A percentile compares a stretch with the other conserved stretches of the same genome.
Evolutionary conservation across 352 stramenopile genomes (phyloP).

Genomic region (Phytophthora pini): DNA sequence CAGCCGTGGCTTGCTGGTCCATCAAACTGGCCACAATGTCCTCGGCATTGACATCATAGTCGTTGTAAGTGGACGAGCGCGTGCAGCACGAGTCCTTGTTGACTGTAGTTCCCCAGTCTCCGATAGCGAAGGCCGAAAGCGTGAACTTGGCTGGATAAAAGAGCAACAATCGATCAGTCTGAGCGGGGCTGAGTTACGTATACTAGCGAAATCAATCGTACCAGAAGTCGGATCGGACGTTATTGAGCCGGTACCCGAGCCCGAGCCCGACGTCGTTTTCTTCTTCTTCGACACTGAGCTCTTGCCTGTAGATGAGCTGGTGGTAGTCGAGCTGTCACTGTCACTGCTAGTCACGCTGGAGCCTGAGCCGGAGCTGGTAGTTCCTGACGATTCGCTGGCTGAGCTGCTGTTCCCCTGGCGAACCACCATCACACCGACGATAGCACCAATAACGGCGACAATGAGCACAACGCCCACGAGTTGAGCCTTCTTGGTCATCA

Average conservation of each 20-base stretch:
- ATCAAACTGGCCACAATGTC: slow-evolving; percentile 61
- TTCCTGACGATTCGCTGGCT: slow-evolving; percentile 33
- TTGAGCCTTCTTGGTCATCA: slow-evolving; percentile 47
- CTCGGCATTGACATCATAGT: slow-evolving; percentile 55
- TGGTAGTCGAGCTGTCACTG: slow-evolving; percentile 19
- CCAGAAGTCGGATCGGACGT: slow-evolving; percentile 66
- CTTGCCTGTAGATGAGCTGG: slow-evolving; percentile 28
- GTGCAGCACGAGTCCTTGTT: slow-evolving; percentile 61
- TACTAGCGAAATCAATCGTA: slow-evolving; percentile 9
- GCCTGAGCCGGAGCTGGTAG: slow-evolving; percentile 23
- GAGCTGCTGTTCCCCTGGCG: slow-evolving; percentile 28
- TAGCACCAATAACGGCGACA: slow-evolving; percentile 52
- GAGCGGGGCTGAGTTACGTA: background rate
- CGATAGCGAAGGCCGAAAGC: slow-evolving; percentile 59
- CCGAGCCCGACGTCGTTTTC: slow-evolving; percentile 36
- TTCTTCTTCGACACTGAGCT: slow-evolving; percentile 36
- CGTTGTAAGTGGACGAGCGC: slow-evolving; percentile 43
- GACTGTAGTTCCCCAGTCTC: slow-evolving; percentile 63
- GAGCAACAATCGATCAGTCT: slow-evolving; percentile 7
- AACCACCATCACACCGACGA: slow-evolving; percentile 50
- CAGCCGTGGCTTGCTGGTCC: slow-evolving; percentile 48
- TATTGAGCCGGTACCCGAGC: slow-evolving; percentile 25
- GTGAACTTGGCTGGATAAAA: slow-evolving; percentile 39
- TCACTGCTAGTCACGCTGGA: slow-evolving; percentile 6
- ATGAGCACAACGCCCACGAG: slow-evolving; percentile 49